Base-by-base conservation (phyloP, 129 eudicot species). In the Pulicaria dysenterica region DNA sequence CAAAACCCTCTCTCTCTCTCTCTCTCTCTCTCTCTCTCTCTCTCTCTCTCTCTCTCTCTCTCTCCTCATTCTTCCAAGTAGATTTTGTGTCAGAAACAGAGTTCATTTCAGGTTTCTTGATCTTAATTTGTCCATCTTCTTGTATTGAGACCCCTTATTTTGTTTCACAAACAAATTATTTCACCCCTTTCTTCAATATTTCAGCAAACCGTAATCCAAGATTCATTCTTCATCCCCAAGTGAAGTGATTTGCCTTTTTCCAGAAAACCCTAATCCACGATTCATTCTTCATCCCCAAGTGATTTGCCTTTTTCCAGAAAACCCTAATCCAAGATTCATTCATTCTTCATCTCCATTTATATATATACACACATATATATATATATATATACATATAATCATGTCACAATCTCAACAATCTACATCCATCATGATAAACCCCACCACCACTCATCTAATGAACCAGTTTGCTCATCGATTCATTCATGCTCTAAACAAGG, bases 381-480 rank as follows among this genome's bases (percentile, higher is more conserved):
- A 24, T 24, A 24, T 24, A 24, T 2, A 24, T 24, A 24, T 24
- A 24, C 2, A 24, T 24, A 24, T 24, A 0, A 24, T 36, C 75
- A 88, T 80, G 82, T 63, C 69, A 57, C 19, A 53, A 64, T 64
- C 79, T 42, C 60, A 39, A 48, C 75, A 73, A 45, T 42, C 40
- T 54, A 15, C 34, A 41, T 63, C 72, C 74, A 13, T 24, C 31
- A 24, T 24, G 31, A 24, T 54, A 67, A 84, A 74, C 79, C 84
- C 84, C 77, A 67, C 38, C 39, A 82, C 84, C 77, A 67, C 38
- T 34, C 58, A 77, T 40, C 75, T 92, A 48, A 89, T 72, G 69
- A 87, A 73, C 15, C 82, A 74, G 62, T 87, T 92, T 54, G 72
- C 98, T 6, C 44, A 11, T 50, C 66, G 83, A 1, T 92, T 92